A percentile compares a stretch with the other conserved stretches of the same genome.
Evolutionary conservation across 768 basidiomycete genomes (phyloP).

Genomic region (Tremella yokohamensis): DNA sequence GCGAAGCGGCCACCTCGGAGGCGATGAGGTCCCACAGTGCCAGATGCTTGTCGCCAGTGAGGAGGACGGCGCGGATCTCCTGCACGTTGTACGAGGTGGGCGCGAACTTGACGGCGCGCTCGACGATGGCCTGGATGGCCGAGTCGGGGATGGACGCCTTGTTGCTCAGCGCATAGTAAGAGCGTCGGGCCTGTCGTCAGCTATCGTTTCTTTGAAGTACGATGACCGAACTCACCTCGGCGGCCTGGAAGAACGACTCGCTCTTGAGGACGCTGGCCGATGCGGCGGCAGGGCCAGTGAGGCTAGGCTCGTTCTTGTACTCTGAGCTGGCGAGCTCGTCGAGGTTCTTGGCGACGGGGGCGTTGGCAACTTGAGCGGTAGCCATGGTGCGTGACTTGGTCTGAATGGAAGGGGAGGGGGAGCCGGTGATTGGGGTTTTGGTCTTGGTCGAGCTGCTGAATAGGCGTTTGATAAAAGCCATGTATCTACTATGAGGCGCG

Average conservation of each 20-base stretch:
- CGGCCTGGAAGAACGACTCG: slow-evolving; percentile 42
- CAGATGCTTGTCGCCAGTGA: slow-evolving; percentile 43
- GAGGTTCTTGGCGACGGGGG: slow-evolving; percentile 8
- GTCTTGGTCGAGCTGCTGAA: no score
- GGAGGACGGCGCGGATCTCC: slow-evolving; percentile 46
- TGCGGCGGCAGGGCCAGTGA: slow-evolving; percentile 7
- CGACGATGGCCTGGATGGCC: slow-evolving; percentile 45
- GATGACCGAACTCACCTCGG: slow-evolving; percentile 27
- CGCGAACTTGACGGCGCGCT: slow-evolving; percentile 47
- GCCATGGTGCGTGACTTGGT: not conserved
- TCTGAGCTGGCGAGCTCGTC: slow-evolving; percentile 1
- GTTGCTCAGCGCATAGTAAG: slow-evolving; percentile 47
- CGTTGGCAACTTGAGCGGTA: slow-evolving; percentile 20
- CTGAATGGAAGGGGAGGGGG: no score
- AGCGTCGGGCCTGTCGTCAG: slow-evolving; percentile 42
- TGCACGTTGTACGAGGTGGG: slow-evolving; percentile 52
- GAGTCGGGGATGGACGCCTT: slow-evolving; percentile 42
- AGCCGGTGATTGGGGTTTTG: no score
- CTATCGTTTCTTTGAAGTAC: not conserved
- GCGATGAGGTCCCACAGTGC: slow-evolving; percentile 42
- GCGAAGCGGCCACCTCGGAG: not conserved
- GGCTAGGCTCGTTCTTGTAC: no score
- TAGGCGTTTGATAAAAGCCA: no score
- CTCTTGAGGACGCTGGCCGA: not conserved
- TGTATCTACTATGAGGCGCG: no score